phyloP scores from a whole-genome alignment of 768 basidiomycete genomes.

The Ephemerocybe angulata region DNA sequence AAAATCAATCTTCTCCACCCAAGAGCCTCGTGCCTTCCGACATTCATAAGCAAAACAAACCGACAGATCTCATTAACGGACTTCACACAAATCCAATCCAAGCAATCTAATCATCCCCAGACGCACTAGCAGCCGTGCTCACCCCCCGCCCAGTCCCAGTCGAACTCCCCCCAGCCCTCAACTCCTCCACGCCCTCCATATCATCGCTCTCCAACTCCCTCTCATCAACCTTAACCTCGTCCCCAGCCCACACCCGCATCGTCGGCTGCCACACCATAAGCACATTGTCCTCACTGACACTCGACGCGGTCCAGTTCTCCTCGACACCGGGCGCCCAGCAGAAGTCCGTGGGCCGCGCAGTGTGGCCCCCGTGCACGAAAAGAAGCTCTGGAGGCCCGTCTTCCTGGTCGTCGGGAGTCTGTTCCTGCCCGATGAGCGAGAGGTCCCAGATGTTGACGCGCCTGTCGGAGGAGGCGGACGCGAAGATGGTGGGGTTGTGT shows the following conservation, averaged over 20 bases:
- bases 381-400: slow-evolving; percentile 96
- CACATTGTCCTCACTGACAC: slow-evolving; percentile 94
- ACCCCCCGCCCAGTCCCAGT: slow-evolving; percentile 54
- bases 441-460: slow-evolving; percentile 96
- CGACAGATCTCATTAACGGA: no score
- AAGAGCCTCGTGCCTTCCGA: no score
- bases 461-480: slow-evolving; percentile 91
- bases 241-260: slow-evolving; percentile 90
- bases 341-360: slow-evolving; percentile 87
- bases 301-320: slow-evolving; percentile 83
- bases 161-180: slow-evolving; percentile 26
- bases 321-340: slow-evolving; percentile 86
- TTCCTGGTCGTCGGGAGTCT: slow-evolving; percentile 96
- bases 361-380: slow-evolving; percentile 96
- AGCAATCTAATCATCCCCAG: slow-evolving; percentile 46
- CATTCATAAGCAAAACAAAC: no score
- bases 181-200: slow-evolving; percentile 70
- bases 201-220: slow-evolving; percentile 79
- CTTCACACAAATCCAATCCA: background rate
- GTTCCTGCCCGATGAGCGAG: slow-evolving; percentile 86
- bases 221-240: slow-evolving; percentile 78
- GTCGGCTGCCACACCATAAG: slow-evolving; percentile 98
- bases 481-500: slow-evolving; percentile 86
- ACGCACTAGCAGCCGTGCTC: slow-evolving; percentile 46
- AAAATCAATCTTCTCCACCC: no score